Evolutionary conservation across 192 early-diverging fungal genomes (phyloP).

Genomic region (Coemansia sp.): DNA sequence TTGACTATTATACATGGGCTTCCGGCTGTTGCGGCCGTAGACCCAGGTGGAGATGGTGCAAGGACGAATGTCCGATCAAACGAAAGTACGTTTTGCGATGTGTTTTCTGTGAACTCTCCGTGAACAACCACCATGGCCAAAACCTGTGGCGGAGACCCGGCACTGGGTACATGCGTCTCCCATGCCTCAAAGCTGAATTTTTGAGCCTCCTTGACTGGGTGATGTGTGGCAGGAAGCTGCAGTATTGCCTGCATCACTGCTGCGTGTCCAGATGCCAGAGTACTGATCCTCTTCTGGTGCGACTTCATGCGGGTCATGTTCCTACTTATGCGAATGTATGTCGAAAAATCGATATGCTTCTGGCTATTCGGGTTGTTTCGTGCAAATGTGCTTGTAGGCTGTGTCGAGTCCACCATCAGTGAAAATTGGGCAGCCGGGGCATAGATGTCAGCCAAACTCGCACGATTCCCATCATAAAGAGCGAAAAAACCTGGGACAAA

Average conservation of each 20-base stretch:
- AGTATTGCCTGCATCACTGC: slow-evolving; percentile 28
- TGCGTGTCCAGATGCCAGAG: slow-evolving; percentile 26
- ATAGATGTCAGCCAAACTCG: slow-evolving; percentile 40
- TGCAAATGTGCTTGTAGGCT: slow-evolving; percentile 38
- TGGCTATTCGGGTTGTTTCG: slow-evolving; percentile 41
- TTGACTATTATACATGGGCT: slow-evolving; percentile 45
- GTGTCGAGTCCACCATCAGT: slow-evolving; percentile 46
- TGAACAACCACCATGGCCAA: slow-evolving; percentile 34
- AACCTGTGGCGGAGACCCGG: slow-evolving; percentile 11
- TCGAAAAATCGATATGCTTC: slow-evolving; percentile 39
- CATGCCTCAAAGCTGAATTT: slow-evolving; percentile 51
- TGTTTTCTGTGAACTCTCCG: slow-evolving; percentile 44
- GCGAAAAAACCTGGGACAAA: slow-evolving; percentile 45
- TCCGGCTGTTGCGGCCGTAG: slow-evolving; percentile 35
- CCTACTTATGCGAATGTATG: slow-evolving; percentile 44
- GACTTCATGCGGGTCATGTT: slow-evolving; percentile 38
- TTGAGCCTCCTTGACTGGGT: slow-evolving; percentile 46
- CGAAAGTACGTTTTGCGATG: slow-evolving; percentile 22
- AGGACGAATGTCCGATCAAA: slow-evolving; percentile 49
- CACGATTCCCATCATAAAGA: slow-evolving; percentile 42
- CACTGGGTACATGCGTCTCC: slow-evolving; percentile 23
- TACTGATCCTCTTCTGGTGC: slow-evolving; percentile 29
- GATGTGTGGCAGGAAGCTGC: slow-evolving; percentile 43
- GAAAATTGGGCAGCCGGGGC: slow-evolving; percentile 36
- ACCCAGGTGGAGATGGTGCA: slow-evolving; percentile 34